Base-by-base conservation (phyloP, 1,284 basidiomycete species). In the Rhodotorula sp. region DNA sequence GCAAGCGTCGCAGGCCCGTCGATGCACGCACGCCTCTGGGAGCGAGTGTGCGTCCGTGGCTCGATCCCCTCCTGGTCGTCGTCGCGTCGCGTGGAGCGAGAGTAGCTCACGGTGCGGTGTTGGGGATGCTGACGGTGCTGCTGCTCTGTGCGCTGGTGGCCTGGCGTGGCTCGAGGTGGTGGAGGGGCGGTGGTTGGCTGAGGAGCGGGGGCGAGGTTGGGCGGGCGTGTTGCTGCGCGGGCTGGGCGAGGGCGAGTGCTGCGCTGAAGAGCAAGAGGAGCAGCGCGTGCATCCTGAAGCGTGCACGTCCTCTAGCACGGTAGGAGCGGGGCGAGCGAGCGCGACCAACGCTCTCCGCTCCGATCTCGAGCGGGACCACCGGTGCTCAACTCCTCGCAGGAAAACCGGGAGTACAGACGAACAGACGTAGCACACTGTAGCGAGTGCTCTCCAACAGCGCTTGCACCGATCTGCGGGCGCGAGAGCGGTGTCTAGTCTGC, bases 91-190 rank as follows among this genome's bases (percentile, higher is more conserved):
- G 4, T 12, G 25, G 19, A n/a, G 34, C 3, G 22, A 25, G 48
- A 8, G 29, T 21, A 46, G 65, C 73, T 50, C 32, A 76, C 75
- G 70, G 50, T 19, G 74, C 73, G 4, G 67, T 70, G 22, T 46
- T 41, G 1, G 76, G 75, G 17, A 76, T 74, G 36, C 55, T 58
- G 36, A 57, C 32, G 55, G 56, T 61, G 54, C 51, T 25, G 12
- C 64, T 34, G n/a, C n/a, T 32, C n/a, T 29, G 9, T 32, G 3
- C 51, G 27, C n/a, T 39, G 10, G 50, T 15, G 6, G 34, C 61
- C 59, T 73, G 72, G 13, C 66, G 62, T 5, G 32, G 12, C 10
- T 5, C 53, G 39, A 55, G 60, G 54, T 7, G 15, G 36, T 57
- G 36, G 36, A 13, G 19, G 53, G 17, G 32, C 9, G 17, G 17